Evolutionary conservation across 129 eudicot species (phyloP).

Genomic region (Rutidosis leptorrhynchoides): DNA sequence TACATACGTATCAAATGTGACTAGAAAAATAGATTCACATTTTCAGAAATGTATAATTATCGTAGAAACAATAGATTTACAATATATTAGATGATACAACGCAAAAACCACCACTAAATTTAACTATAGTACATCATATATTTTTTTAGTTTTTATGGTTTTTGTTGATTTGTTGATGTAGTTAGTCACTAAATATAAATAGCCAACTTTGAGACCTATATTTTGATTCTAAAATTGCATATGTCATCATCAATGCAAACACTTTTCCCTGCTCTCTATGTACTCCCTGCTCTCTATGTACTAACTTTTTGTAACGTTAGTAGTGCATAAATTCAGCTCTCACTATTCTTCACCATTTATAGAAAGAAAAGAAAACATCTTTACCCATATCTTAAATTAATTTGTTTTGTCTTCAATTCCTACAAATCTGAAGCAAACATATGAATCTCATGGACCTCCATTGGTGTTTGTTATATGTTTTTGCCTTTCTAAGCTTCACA

Average conservation of each 20-base stretch:
- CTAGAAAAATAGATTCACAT: too few relatives aligned
- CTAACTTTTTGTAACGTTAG: not conserved
- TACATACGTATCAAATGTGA: too few relatives aligned
- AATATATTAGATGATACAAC: too few relatives aligned
- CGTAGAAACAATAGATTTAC: too few relatives aligned
- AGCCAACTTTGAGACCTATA: too few relatives aligned
- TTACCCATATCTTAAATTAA: slow-evolving; percentile 14
- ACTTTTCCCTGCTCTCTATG: not conserved
- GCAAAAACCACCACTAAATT: too few relatives aligned
- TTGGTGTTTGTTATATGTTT: slow-evolving; percentile 22
- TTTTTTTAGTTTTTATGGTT: too few relatives aligned
- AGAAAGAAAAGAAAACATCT: not conserved
- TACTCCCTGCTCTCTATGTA: not conserved
- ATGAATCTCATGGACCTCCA: slow-evolving; percentile 50
- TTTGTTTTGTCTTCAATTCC: slow-evolving; percentile 11
- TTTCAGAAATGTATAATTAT: too few relatives aligned
- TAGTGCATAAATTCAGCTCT: not conserved
- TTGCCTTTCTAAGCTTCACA: slow-evolving; percentile 29
- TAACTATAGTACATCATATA: too few relatives aligned
- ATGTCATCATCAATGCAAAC: not conserved
- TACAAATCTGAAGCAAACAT: slow-evolving; percentile 20
- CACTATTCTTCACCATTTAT: not conserved
- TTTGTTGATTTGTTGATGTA: too few relatives aligned
- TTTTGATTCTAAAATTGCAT: too few relatives aligned
- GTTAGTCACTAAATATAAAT: too few relatives aligned